phyloP scores from a whole-genome alignment of 2,329 filamentous ascomycete species.

The Calcarisporium arbuscula region DNA sequence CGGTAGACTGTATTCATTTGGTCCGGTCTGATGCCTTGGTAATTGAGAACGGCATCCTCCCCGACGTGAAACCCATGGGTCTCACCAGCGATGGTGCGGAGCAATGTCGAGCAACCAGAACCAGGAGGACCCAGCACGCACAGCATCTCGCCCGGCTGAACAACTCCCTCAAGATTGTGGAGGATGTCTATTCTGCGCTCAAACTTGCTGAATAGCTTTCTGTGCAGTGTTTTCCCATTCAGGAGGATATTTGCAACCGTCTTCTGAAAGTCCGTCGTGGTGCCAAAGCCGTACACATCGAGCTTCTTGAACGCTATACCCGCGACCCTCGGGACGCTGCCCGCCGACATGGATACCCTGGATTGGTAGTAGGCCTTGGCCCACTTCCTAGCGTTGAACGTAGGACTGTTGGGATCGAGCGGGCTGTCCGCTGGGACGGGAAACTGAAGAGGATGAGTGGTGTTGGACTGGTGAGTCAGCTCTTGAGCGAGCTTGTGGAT shows the following conservation, averaged over 20 bases:
- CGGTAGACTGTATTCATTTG: constrained; percentile 47
- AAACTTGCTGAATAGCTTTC: constrained; percentile 18
- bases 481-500: too few relatives aligned
- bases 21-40: constrained; percentile 48
- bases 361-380: constrained; percentile 28
- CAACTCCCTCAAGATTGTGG: constrained; percentile 44
- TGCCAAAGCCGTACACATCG: constrained; percentile 35
- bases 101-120: constrained; percentile 59
- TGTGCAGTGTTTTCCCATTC: constrained; percentile 18
- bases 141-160: constrained; percentile 49
- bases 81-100: constrained; percentile 52
- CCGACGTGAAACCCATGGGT: constrained; percentile 58
- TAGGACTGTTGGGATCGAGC: constrained; percentile 31
- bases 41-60: constrained; percentile 48
- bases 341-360: constrained; percentile 11
- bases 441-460: too few relatives aligned
- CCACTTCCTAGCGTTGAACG: constrained; percentile 37
- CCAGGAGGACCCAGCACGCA: constrained; percentile 50
- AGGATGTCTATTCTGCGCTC: constrained; percentile 40
- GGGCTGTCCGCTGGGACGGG: too few relatives aligned
- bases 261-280: constrained; percentile 35
- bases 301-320: constrained; percentile 37
- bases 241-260: constrained; percentile 35
- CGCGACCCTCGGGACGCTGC: constrained; percentile 17
- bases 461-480: too few relatives aligned